Evolutionary conservation across 2,329 filamentous ascomycete species (phyloP).

Genomic region (Penicillium hesseltinei): DNA sequence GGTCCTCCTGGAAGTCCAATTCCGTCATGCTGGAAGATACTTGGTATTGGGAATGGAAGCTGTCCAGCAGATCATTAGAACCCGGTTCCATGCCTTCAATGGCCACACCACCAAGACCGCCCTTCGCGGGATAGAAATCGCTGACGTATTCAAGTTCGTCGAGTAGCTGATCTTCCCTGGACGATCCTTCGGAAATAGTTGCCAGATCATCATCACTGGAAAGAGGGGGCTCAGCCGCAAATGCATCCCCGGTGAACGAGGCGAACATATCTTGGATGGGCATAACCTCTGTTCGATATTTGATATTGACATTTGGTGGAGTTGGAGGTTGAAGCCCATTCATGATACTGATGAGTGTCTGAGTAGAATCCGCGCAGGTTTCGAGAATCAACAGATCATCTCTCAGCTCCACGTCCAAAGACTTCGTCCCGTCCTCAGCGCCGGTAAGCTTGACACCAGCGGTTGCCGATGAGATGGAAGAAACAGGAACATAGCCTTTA

Average conservation of each 20-base stretch:
- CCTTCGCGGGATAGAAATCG: slow-evolving; percentile 53
- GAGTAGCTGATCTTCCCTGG: slow-evolving; percentile 39
- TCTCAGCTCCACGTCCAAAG: slow-evolving; percentile 74
- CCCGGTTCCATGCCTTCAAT: slow-evolving; percentile 35
- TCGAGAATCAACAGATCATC: slow-evolving; percentile 88
- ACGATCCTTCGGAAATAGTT: slow-evolving; percentile 45
- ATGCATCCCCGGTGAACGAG: slow-evolving; percentile 84
- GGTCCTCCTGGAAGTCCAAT: slow-evolving; percentile 74
- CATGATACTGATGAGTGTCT: slow-evolving; percentile 78
- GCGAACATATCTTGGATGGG: slow-evolving; percentile 85
- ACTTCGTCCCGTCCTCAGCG: slow-evolving; percentile 59
- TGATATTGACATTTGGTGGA: slow-evolving; percentile 75
- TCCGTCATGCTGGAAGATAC: slow-evolving; percentile 57
- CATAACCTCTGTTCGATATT: slow-evolving; percentile 83
- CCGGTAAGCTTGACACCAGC: slow-evolving; percentile 61
- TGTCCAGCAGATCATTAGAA: slow-evolving; percentile 46
- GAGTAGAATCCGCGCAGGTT: slow-evolving; percentile 94
- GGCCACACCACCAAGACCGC: slow-evolving; percentile 42
- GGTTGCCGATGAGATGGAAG: slow-evolving; percentile 79
- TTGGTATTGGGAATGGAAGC: slow-evolving; percentile 54
- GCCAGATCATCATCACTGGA: slow-evolving; percentile 41
- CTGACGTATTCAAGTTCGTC: slow-evolving; percentile 53
- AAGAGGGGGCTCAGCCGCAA: slow-evolving; percentile 46
- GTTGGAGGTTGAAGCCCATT: slow-evolving; percentile 80
- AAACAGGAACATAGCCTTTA: slow-evolving; percentile 80